Base-by-base conservation (phyloP, 805 yeast genomes). In the Tetrapisispora pingtungensis region DNA sequence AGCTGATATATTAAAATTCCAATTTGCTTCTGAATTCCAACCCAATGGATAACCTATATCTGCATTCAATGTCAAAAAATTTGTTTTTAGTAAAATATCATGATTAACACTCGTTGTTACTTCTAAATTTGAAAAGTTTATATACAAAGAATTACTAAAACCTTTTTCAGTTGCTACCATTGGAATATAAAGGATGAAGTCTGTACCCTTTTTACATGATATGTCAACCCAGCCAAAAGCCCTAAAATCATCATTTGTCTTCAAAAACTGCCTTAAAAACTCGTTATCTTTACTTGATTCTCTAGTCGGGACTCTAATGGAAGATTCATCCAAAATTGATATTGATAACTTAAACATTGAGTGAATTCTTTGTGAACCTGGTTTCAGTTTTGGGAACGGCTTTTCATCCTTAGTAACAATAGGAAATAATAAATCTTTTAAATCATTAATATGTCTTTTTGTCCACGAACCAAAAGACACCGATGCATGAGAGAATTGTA, bases 391-490 rank as follows among this genome's bases (percentile, higher is more conserved):
- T 4, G 67, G 65, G 5, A 59, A 58, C 0, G 78, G 73, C 10
- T 54, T 53, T 3, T 78, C 64, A 53, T 87, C 85, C 39, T 80
- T 64, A 22, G 82, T 75, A 4, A 78, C 58, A 0, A 73, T 59
- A 0, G 98, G 98, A 45, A 82, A 77, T 20, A 93, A 65, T 64
- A 80, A 65, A 14, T 69, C 64, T 45, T 81, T 88, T 10, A 89
- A 55, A 1, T 79, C 74, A 2, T 70, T 70, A 15, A 95, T 61
- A 60, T 93, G 95, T 32, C 90, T 77, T 47, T 93, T 95, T 0
- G 96, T 84, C 96, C 97, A 90, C 0, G 98, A 95, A 0, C 98
- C 98, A 57, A 86, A 89, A 52, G 81, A 81, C 1, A 87, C 65
- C 0, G 84, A 79, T 0, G 87, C 78, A 44, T 75, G 73, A 1